Percentiles rank a stretch among this genome's conserved stretches.
Conservation (phyloP, 1,284 basidiomycete genomes). For the Ceratobasidium sp. region DNA sequence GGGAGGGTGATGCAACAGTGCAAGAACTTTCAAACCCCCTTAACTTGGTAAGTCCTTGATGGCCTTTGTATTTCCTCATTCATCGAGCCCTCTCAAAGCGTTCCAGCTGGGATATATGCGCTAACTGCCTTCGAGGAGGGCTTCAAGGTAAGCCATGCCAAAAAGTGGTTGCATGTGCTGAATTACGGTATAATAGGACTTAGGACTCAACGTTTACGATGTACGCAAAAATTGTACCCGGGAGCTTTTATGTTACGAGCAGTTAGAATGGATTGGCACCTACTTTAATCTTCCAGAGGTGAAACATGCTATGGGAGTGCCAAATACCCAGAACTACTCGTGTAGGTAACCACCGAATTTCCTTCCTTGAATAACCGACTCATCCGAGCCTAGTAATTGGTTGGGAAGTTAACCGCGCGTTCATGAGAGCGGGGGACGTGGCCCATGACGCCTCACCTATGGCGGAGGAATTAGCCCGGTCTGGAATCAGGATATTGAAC, state of each 20-base stretch:
- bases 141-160: conserved; percentile 3
- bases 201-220: conserved; percentile 9
- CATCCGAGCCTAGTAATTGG: neutral
- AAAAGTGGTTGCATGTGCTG: neutral
- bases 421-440: conserved; percentile 10
- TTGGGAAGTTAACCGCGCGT: conserved; percentile 10
- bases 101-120: conserved; percentile 25
- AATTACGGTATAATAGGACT: neutral
- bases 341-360: neutral
- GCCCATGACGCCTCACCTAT: neutral
- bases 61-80: no score
- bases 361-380: neutral
- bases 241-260: neutral
- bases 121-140: conserved; percentile 3
- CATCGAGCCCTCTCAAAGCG: conserved; percentile 7
- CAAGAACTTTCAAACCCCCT: conserved; percentile 22
- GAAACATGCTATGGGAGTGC: conserved; percentile 24
- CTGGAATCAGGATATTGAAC: conserved; percentile 9
- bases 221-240: conserved; percentile 16
- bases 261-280: conserved; percentile 10
- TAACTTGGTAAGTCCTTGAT: conserved; percentile 36
- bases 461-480: neutral
- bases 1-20: conserved; percentile 15
- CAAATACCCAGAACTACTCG: neutral
- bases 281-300: conserved; percentile 20